Evolutionary conservation across 495 filamentous ascomycete genomes (phyloP).

Genomic region (Lasiosphaeria miniovina): DNA sequence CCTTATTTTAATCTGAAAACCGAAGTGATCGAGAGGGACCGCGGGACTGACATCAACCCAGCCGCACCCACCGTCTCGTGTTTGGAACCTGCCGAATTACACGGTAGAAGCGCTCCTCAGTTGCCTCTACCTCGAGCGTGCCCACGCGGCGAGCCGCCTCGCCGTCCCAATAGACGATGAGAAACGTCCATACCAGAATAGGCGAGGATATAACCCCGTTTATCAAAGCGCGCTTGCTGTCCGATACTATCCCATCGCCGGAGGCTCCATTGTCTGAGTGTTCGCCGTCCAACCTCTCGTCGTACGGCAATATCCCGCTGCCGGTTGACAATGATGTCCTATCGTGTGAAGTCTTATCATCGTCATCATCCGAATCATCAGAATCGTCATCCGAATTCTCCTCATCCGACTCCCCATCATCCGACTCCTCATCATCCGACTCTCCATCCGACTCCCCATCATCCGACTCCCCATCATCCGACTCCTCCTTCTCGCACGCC

Average conservation of each 20-base stretch:
- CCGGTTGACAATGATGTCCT: neutral
- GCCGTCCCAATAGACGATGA: neutral
- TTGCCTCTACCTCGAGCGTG: neutral
- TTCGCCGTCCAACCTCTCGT: no score
- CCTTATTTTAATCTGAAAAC: no score
- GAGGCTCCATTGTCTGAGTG: no score
- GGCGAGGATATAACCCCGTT: neutral
- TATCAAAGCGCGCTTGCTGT: no score
- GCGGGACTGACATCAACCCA: neutral
- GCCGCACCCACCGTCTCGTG: neutral
- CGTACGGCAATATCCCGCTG: no score
- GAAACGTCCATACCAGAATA: neutral
- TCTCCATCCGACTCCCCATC: no score
- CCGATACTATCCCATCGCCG: no score
- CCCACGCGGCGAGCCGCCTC: neutral
- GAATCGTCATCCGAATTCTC: neutral
- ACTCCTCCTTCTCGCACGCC: neutral
- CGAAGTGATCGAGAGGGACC: no score
- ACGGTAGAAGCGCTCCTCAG: neutral
- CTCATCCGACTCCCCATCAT: no score
- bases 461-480: no score
- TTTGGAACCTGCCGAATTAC: neutral
- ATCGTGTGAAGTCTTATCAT: neutral
- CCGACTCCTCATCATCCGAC: no score
- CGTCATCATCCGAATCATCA: neutral